A percentile compares a stretch with the other conserved stretches of the same genome.
Evolutionary conservation across 768 basidiomycete species (phyloP).

Genomic region (Boletus reticulatus): DNA sequence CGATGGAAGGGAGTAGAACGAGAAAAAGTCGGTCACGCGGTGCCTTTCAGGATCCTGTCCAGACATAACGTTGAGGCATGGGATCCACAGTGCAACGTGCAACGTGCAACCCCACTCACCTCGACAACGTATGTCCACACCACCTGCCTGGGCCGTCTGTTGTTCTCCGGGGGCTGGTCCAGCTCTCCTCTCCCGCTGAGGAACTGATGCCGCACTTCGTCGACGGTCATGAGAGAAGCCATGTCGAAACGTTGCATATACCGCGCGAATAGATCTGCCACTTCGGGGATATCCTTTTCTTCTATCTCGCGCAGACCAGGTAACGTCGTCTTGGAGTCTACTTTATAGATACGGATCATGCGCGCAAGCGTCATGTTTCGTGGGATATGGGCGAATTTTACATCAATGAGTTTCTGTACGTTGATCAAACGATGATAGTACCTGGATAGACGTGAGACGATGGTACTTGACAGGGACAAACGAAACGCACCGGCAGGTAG

Average conservation of each 20-base stretch:
- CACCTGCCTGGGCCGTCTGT: constrained; percentile 74
- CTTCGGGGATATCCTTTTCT: constrained; percentile 68
- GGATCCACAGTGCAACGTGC: background rate
- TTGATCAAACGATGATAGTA: constrained; percentile 93
- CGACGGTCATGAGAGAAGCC: constrained; percentile 66
- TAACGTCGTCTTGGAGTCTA: constrained; percentile 50
- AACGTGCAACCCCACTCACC: constrained; percentile 42
- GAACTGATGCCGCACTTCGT: constrained; percentile 86
- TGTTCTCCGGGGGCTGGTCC: constrained; percentile 35
- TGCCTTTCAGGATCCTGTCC: constrained; percentile 75
- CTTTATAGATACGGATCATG: constrained; percentile 74
- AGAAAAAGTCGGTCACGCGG: constrained; percentile 92
- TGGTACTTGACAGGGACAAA: background rate
- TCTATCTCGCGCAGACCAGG: constrained; percentile 87
- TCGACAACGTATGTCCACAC: constrained; percentile 97
- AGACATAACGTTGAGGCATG: background rate
- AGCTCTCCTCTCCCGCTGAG: constrained; percentile 72
- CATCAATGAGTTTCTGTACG: constrained; percentile 87
- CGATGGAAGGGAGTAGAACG: constrained; percentile 95
- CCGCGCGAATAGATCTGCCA: constrained; percentile 64
- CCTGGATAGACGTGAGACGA: constrained; percentile 37
- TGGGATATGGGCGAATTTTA: constrained; percentile 86
- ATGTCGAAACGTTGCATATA: constrained; percentile 90
- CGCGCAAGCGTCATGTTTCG: constrained; percentile 88
- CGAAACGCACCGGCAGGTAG: constrained; percentile 68